phyloP scores from a whole-genome alignment of 1,139 yeast species.

The Hyphopichia buzzinii region DNA sequence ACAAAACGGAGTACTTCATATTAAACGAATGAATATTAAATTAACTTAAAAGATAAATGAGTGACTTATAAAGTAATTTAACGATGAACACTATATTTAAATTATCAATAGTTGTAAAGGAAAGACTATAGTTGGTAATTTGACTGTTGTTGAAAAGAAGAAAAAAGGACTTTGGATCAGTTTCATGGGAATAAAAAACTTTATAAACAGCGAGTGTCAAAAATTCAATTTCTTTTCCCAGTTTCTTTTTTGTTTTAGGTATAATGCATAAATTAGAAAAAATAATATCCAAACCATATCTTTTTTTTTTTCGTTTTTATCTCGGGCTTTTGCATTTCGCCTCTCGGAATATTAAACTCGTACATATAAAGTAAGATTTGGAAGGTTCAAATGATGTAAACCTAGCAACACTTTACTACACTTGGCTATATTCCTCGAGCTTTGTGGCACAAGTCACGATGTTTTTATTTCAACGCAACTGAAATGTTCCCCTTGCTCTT shows the following conservation, averaged over 20 bases:
- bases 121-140: constrained; percentile 23
- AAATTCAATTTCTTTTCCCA: background rate
- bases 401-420: too few species aligned
- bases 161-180: background rate
- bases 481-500: background rate
- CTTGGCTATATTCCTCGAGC: background rate
- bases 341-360: too few species aligned
- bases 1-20: constrained; percentile 13
- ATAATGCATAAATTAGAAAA: background rate
- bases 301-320: too few species aligned
- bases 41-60: background rate
- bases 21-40: background rate
- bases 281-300: background rate
- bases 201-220: background rate
- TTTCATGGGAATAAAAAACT: background rate
- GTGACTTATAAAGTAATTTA: constrained; percentile 1
- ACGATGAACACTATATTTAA: background rate
- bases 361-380: too few species aligned
- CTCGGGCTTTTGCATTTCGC: too few species aligned
- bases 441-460: background rate
- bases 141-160: background rate
- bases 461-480: background rate
- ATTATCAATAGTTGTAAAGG: constrained; percentile 9
- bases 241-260: background rate
- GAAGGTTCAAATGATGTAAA: too few species aligned